Percentiles rank a stretch among this genome's conserved stretches.
Conservation (phyloP, 306 rosid species). For the Quercus cerris region DNA sequence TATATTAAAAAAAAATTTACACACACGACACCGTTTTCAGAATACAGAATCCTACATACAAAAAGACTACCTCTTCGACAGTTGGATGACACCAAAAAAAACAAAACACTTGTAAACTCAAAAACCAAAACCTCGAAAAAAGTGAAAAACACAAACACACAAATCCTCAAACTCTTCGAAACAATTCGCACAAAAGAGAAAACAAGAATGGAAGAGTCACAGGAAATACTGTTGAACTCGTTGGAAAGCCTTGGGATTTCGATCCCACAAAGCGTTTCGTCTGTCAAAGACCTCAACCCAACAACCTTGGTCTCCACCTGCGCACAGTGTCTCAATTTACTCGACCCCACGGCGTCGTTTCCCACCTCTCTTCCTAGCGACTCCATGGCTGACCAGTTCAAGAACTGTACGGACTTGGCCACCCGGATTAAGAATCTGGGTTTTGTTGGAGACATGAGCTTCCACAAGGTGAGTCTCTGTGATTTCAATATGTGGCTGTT, state of each 20-base stretch:
- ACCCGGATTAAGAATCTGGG: constrained; percentile 47
- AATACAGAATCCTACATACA: too few species aligned
- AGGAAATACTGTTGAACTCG: constrained; percentile 37
- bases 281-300: constrained; percentile 34
- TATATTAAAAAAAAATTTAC: too few species aligned
- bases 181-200: not conserved
- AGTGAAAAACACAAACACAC: too few species aligned
- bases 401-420: constrained; percentile 43
- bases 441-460: constrained; percentile 47
- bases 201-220: constrained; percentile 32
- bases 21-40: too few species aligned
- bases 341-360: constrained; percentile 23
- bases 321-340: constrained; percentile 41
- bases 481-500: not conserved
- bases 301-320: constrained; percentile 42
- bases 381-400: constrained; percentile 50
- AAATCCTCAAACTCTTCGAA: too few species aligned
- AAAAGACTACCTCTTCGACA: too few species aligned
- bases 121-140: too few species aligned
- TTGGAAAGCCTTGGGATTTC: constrained; percentile 33
- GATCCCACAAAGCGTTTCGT: constrained; percentile 31
- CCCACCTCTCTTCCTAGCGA: constrained; percentile 38
- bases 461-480: constrained; percentile 41
- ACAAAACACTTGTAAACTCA: too few species aligned
- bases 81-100: too few species aligned